Evolutionary conservation across 495 filamentous ascomycete species (phyloP).

Genomic region (Penicillium nucicola): DNA sequence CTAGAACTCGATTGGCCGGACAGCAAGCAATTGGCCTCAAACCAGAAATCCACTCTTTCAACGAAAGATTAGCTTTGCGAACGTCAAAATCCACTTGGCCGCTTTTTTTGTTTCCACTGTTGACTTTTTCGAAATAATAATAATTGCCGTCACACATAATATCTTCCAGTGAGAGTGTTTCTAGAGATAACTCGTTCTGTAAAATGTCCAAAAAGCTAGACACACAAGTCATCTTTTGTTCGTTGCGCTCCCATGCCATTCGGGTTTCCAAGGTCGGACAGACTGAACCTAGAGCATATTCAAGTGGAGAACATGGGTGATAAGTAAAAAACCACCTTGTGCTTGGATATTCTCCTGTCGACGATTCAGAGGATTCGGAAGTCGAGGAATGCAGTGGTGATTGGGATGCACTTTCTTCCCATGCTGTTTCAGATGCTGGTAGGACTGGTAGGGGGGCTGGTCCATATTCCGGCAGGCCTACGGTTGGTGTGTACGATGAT

Average conservation of each 20-base stretch:
- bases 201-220: conserved; percentile 11
- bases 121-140: conserved; percentile 11
- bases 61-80: conserved; percentile 5
- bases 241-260: conserved; percentile 9
- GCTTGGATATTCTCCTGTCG: conserved; percentile 10
- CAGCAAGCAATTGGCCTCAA: conserved; percentile 5
- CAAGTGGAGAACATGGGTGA: conserved; percentile 4
- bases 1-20: conserved; percentile 5
- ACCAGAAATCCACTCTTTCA: conserved; percentile 13
- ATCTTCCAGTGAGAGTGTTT: conserved; percentile 10
- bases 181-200: conserved; percentile 12
- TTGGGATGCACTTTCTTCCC: conserved; percentile 1
- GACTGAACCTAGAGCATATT: conserved; percentile 1
- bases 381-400: conserved; percentile 2
- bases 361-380: conserved; percentile 7
- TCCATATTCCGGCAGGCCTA: not conserved
- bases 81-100: conserved; percentile 12
- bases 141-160: conserved; percentile 15
- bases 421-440: conserved; percentile 3
- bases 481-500: not conserved
- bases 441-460: conserved; percentile 1
- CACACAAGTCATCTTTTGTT: conserved; percentile 13
- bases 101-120: not conserved
- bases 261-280: conserved; percentile 4
- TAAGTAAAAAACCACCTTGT: conserved; percentile 6